Evolutionary conservation across 2,329 filamentous ascomycete genomes (phyloP).

Genomic region (Ceratocystis colombiana): DNA sequence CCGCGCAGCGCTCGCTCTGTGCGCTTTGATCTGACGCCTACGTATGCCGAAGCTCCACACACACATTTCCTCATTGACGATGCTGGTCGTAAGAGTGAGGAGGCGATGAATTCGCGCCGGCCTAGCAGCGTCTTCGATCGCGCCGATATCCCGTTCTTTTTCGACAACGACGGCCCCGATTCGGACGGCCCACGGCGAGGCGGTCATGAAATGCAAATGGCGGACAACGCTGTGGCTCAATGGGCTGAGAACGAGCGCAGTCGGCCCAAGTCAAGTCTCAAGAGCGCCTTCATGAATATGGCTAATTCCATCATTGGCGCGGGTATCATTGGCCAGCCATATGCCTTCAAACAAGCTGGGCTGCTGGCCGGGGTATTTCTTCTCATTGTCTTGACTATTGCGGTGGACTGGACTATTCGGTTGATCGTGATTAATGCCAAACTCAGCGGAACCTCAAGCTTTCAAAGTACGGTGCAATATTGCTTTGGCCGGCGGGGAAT

Average conservation of each 20-base stretch:
- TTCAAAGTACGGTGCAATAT: slow-evolving; percentile 90
- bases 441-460: slow-evolving; percentile 83
- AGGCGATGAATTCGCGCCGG: slow-evolving; percentile 21
- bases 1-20: slow-evolving; percentile 62
- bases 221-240: slow-evolving; percentile 27
- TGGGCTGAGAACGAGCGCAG: slow-evolving; percentile 46
- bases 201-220: slow-evolving; percentile 24
- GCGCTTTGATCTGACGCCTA: slow-evolving; percentile 55
- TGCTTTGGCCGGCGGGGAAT: slow-evolving; percentile 85
- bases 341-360: slow-evolving; percentile 89
- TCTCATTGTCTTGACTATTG: slow-evolving; percentile 66
- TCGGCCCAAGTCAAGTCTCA: slow-evolving; percentile 74
- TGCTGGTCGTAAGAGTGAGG: slow-evolving; percentile 23
- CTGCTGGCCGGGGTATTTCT: slow-evolving; percentile 69
- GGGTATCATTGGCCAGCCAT: slow-evolving; percentile 74
- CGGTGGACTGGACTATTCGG: slow-evolving; percentile 94
- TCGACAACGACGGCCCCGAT: slow-evolving; percentile 22
- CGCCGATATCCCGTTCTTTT: slow-evolving; percentile 24
- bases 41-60: slow-evolving; percentile 34
- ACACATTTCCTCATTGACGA: slow-evolving; percentile 27
- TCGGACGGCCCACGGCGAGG: slow-evolving; percentile 13
- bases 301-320: slow-evolving; percentile 92
- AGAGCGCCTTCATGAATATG: slow-evolving; percentile 98
- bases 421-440: slow-evolving; percentile 97
- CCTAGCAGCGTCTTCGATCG: slow-evolving; percentile 24